Percentiles rank a stretch among this genome's conserved stretches.
Evolutionary conservation across 495 filamentous ascomycete genomes (phyloP).

Genomic region (Cudoniella acicularis): DNA sequence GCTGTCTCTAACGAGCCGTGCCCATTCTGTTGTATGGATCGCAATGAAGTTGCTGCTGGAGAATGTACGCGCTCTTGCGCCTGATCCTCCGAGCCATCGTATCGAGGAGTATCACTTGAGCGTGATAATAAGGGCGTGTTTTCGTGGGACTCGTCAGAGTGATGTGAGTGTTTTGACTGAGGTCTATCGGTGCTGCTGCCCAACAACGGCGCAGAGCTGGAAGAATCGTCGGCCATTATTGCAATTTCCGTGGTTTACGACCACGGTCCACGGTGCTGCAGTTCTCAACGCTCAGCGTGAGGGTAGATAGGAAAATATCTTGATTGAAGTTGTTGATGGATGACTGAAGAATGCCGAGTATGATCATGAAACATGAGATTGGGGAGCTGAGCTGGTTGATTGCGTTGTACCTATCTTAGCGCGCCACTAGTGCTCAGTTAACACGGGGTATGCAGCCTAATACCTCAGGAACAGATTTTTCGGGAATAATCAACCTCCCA

Average conservation of each 20-base stretch:
- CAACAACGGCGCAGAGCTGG: constrained; percentile 42
- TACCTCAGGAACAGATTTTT: too few relatives aligned
- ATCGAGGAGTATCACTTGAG: constrained; percentile 34
- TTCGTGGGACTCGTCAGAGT: constrained; percentile 36
- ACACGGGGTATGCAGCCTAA: too few relatives aligned
- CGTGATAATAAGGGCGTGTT: constrained; percentile 51
- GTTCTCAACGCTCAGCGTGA: background rate
- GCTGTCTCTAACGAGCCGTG: constrained; percentile 6
- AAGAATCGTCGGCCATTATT: constrained; percentile 43
- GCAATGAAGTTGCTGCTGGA: constrained; percentile 22
- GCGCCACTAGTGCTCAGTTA: background rate
- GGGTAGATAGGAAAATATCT: background rate
- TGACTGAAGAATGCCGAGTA: background rate
- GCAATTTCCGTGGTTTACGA: constrained; percentile 1
- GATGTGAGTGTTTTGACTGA: constrained; percentile 30
- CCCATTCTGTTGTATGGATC: constrained; percentile 16
- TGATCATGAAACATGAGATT: background rate
- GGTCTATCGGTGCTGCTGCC: constrained; percentile 27
- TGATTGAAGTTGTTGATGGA: background rate
- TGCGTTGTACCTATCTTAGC: background rate
- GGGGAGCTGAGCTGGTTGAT: background rate
- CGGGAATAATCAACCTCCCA: background rate
- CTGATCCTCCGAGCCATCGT: constrained; percentile 37
- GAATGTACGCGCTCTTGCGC: constrained; percentile 28
- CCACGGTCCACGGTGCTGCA: background rate